phyloP scores from a whole-genome alignment of 768 basidiomycete species.

The Russula abietina region DNA sequence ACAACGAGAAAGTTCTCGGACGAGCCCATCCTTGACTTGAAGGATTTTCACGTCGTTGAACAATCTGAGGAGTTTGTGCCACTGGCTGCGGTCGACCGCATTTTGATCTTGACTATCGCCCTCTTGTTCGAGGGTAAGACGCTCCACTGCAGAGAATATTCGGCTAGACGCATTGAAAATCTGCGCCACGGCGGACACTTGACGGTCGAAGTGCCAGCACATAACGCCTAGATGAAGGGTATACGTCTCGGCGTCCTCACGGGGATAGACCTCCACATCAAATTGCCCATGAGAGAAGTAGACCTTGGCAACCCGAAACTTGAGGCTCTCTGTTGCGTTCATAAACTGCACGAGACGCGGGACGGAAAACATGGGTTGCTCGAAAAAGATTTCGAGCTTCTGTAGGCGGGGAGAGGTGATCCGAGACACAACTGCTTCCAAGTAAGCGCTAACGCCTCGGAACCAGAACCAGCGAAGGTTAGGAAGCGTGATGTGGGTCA shows the following conservation, averaged over 20 bases:
- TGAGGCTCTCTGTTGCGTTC: not conserved
- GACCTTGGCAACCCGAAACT: not conserved
- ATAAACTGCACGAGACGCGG: not conserved
- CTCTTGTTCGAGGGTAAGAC: not conserved
- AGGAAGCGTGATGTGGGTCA: not conserved
- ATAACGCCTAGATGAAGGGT: too few species aligned
- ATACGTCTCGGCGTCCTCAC: too few species aligned
- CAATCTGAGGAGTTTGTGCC: not conserved
- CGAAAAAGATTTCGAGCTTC: not conserved
- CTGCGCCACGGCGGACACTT: not conserved
- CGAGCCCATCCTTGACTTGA: too few species aligned
- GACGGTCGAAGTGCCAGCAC: not conserved
- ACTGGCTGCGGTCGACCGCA: not conserved
- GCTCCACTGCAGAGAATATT: not conserved
- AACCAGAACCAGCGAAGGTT: not conserved
- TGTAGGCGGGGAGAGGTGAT: not conserved
- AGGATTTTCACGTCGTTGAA: not conserved
- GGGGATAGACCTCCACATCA: not conserved
- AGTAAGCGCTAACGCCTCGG: not conserved
- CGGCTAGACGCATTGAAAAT: not conserved
- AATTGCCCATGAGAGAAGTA: not conserved
- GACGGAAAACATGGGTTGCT: not conserved
- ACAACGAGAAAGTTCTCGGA: too few species aligned
- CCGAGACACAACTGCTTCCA: not conserved
- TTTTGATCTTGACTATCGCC: not conserved